These are phyloP conservation scores for Microbotryum lychnidis-dioicae DNA, from an alignment of 1,284 basidiomycete species.

Conservation along the genomic window DNA sequence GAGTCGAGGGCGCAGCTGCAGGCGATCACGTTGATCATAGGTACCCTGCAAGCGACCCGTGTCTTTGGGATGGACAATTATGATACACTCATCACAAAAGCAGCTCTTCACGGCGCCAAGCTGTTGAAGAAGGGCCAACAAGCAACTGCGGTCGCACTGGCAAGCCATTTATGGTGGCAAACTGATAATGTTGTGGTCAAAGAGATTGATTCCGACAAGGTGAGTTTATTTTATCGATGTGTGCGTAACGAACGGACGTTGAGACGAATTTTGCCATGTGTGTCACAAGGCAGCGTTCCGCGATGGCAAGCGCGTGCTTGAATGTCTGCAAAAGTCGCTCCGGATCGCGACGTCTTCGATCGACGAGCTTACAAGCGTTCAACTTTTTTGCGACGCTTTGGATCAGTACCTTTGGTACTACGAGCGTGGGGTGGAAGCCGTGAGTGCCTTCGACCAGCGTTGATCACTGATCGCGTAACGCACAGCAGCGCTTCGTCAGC, in stretches of 20 bases:
- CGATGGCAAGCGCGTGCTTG: slow-evolving; percentile 88
- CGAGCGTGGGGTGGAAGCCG: slow-evolving; percentile 79
- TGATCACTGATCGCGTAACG: not conserved
- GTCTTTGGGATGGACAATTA: slow-evolving; percentile 88
- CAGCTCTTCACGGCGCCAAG: slow-evolving; percentile 85
- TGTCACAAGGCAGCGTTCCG: slow-evolving; percentile 62
- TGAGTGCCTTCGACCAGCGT: slow-evolving; percentile 43
- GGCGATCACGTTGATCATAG: slow-evolving; percentile 85
- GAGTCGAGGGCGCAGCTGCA: slow-evolving; percentile 85
- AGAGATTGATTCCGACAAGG: slow-evolving; percentile 44
- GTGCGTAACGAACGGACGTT: not conserved
- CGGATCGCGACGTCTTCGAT: slow-evolving; percentile 88
- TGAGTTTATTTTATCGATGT: slow-evolving; percentile 27
- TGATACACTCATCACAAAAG: slow-evolving; percentile 91
- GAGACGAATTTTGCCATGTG: slow-evolving; percentile 37
- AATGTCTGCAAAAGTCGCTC: slow-evolving; percentile 87
- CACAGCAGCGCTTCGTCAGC: not conserved
- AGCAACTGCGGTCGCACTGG: slow-evolving; percentile 82
- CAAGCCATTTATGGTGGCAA: slow-evolving; percentile 96
- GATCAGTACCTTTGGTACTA: slow-evolving; percentile 91
- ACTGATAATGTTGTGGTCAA: slow-evolving; percentile 48
- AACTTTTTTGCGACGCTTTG: slow-evolving; percentile 85
- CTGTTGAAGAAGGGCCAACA: slow-evolving; percentile 93
- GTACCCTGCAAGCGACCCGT: slow-evolving; percentile 68
- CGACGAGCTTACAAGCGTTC: slow-evolving; percentile 86